Evolutionary conservation across 768 basidiomycete species (phyloP), one percentile per base, ranked within the genome.

Genomic region (Russula griseocarnosa): DNA sequence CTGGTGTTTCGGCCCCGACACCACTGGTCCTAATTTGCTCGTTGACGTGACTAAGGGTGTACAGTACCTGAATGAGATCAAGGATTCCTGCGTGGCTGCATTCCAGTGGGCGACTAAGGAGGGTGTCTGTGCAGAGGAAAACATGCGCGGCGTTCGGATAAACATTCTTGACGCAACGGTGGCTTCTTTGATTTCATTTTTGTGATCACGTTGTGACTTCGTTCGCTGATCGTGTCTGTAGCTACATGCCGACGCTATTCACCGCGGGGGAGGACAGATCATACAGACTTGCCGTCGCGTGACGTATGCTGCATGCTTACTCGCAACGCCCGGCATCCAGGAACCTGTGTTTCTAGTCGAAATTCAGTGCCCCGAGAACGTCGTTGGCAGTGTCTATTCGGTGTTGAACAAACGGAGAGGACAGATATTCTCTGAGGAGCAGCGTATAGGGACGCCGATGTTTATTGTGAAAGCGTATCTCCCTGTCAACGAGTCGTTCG

Each of bases 31-130:
- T 62, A 99, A 99, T 80, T 77, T 99, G 77, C 79, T 99, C 76
- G 93, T 97, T 72, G 97, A 99, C 79, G 92, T 90, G 70, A 98
- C 97, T 71, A 99, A 98, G 85, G 97, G 94, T 81, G 94, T 97
- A 63, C 97, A 99, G 74, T 98, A 97, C 81, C 81, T 99, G 67
- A 96, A 94, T 75, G 97, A 99, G 85, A 99, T 99, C 83, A 98
- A 99, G 83, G 97, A 99, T 77, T 98, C 97, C 69, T 97, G 94
- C 76, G 85, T 99, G 75, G 96, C 97, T 70, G 95, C 94, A 53
- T 92, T 98, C 88, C 97, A 98, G 79, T 98, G 95, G 97, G 97
- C 97, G 51, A 92, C 93, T 62, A 98, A 97, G 83, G 96, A 98
- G 78, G 94, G 94, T 83, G 95, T 92, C 70, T 86, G 89, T 72